Base-by-base conservation (phyloP, 2,329 filamentous ascomycete species). In the Phyllosticta ampelicida region DNA sequence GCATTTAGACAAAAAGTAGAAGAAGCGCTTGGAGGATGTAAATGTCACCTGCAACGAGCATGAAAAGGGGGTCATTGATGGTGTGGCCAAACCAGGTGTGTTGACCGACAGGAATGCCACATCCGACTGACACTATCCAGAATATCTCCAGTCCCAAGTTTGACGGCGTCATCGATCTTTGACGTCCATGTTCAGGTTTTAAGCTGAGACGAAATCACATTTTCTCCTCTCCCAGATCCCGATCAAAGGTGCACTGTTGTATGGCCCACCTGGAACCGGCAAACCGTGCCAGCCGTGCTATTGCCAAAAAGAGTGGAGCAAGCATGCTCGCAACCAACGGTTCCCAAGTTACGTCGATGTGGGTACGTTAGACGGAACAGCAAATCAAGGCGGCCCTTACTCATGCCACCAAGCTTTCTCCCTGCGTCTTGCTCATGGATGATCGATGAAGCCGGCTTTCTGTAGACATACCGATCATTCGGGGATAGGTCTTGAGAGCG, bases 351-450 rank as follows among this genome's bases (percentile, higher is more conserved):
- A 23, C 23, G 51, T 23, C 51, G 21, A 52, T 28, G 21, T 28
- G n/a, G 21, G 23, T 18, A 8, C 21, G 51, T n/a, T 11, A 52
- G 21, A 26, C 20, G 16, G 51, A 52, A 18, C 28, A 52, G 13
- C 16, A 23, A 6, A 68, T 72, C 61, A 61, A 61, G 29, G 64
- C 64, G 1, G 48, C 62, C 11, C 70, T 71, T 52, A 58, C 62
- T 8, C 51, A 70, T 0, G 67, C 60, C 6, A 54, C 60, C 0
- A 66, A 64, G 56, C 58, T 68, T 3, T 9, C 56, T 13, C 68
- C 68, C 0, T 65, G 67, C 62, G 63, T 70, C 30, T 55, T 71
- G 26, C 69, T 70, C 60, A 54, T 52, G 19, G 54, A 60, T 30
- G 56, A 58, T 52, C 29, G 54, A 60, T 30, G 56, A 58, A 21